Percentiles rank a stretch among this genome's conserved stretches.
These are phyloP conservation scores for Leishmania tropica DNA, from an alignment of 208 protist species.

Conservation along the genomic window DNA sequence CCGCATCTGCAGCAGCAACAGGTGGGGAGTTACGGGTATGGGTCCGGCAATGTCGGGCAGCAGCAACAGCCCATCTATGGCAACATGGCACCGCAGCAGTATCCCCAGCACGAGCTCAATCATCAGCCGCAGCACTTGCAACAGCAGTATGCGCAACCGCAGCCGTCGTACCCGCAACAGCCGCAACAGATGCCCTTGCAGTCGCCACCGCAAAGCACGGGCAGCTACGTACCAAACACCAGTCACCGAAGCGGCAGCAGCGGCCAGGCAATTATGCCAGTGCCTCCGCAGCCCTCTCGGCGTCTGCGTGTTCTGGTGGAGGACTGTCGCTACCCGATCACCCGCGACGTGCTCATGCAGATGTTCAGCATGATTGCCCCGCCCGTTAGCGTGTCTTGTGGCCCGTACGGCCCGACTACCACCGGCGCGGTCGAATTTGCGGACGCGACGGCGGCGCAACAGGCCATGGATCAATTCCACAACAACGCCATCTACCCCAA, in stretches of 20 bases:
- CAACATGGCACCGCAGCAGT: conserved; percentile 1
- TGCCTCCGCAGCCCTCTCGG: conserved; percentile 12
- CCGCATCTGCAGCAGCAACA: background rate
- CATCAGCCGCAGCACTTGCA: background rate
- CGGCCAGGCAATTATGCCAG: conserved; percentile 23
- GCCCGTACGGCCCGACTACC: conserved; percentile 63
- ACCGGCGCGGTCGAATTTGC: conserved; percentile 76
- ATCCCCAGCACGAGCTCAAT: background rate
- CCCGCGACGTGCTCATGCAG: conserved; percentile 68
- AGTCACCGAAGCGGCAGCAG: conserved; percentile 7
- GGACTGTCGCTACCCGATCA: conserved; percentile 86
- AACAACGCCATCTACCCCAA: conserved; percentile 84
- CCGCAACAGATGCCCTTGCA: background rate
- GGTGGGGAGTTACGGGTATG: conserved; percentile 10
- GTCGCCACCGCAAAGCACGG: conserved; percentile 4
- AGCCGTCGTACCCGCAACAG: background rate
- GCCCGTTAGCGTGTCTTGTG: conserved; percentile 65
- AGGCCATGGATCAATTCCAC: conserved; percentile 69
- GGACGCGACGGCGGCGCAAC: conserved; percentile 54
- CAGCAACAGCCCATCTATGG: conserved; percentile 1
- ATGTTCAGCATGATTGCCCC: conserved; percentile 82
- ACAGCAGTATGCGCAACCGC: background rate
- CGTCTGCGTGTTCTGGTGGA: conserved; percentile 81
- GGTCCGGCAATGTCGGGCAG: background rate
- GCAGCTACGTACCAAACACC: background rate